A percentile compares a stretch with the other conserved stretches of the same genome.
These are phyloP conservation scores for Ogataea trehalophila DNA, from an alignment of 805 yeast species.

Conservation along the genomic window DNA sequence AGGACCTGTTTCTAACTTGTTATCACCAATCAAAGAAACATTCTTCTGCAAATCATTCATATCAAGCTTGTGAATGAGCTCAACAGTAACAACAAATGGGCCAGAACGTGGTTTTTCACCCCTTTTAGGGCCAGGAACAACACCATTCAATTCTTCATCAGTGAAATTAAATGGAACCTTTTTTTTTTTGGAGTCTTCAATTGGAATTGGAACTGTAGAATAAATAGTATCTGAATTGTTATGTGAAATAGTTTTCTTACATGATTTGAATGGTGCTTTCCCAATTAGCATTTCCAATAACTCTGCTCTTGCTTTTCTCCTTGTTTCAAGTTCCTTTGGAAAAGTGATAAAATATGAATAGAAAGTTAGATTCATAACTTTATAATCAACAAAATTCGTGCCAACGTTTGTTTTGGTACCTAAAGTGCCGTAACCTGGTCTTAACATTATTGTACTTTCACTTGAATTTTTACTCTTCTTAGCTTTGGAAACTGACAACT, in stretches of 20 bases:
- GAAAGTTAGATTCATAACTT: slow-evolving; percentile 13
- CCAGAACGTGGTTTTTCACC: not conserved
- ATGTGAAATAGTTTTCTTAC: slow-evolving; percentile 17
- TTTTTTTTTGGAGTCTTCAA: slow-evolving; percentile 12
- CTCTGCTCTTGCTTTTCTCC: slow-evolving; percentile 16
- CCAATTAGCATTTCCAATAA: slow-evolving; percentile 17
- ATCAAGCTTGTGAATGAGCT: slow-evolving; percentile 16
- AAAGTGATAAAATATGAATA: slow-evolving; percentile 21
- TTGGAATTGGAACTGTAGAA: slow-evolving; percentile 15
- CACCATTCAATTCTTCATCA: slow-evolving; percentile 16
- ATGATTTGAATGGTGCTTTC: slow-evolving; percentile 14
- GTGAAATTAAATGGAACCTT: slow-evolving; percentile 16
- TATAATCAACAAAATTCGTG: slow-evolving; percentile 16
- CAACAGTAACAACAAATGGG: slow-evolving; percentile 16
- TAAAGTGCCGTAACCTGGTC: slow-evolving; percentile 22
- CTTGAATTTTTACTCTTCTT: not conserved
- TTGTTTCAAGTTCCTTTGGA: slow-evolving; percentile 15
- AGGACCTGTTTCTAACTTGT: slow-evolving; percentile 18
- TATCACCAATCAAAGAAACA: slow-evolving; percentile 13
- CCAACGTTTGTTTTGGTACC: slow-evolving; percentile 22
- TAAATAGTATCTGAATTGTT: slow-evolving; percentile 20
- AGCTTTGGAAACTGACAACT: slow-evolving; percentile 1
- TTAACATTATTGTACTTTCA: slow-evolving; percentile 7
- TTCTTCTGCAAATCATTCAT: slow-evolving; percentile 20
- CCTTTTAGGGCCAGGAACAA: slow-evolving; percentile 9